Percentiles rank a stretch among this genome's conserved stretches.
Conservation (phyloP, 108 stramenopile genomes). For the Cyclotella baltica region DNA sequence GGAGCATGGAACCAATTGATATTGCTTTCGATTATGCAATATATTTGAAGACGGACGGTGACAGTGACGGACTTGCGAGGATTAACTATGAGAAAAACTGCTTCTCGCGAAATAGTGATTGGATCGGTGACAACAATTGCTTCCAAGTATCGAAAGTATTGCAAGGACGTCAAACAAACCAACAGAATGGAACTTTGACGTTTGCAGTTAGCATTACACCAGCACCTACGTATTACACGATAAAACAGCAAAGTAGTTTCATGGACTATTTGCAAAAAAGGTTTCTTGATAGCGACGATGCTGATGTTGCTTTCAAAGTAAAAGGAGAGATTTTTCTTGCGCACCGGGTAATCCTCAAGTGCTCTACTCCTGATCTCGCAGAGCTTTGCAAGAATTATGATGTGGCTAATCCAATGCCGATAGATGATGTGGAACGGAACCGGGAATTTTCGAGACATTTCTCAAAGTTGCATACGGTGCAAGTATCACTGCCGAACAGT, state of each 20-base stretch:
- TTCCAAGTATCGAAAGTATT: too few species aligned
- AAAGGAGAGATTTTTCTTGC: neutral
- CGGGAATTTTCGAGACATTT: neutral
- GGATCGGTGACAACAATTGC: too few species aligned
- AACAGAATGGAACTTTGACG: too few species aligned
- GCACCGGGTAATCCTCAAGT: constrained; percentile 1
- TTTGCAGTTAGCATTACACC: neutral
- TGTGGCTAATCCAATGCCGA: neutral
- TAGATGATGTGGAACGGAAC: constrained; percentile 3
- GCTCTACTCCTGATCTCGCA: constrained; percentile 4
- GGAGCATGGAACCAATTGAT: neutral
- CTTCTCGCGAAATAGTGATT: too few species aligned
- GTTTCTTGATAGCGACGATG: neutral
- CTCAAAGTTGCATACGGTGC: constrained; percentile 12
- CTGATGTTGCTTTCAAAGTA: constrained; percentile 7
- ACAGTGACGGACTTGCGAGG: too few species aligned
- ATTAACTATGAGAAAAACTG: too few species aligned
- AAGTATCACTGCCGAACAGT: neutral
- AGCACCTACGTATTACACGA: neutral
- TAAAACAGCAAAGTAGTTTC: neutral
- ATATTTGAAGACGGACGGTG: too few species aligned
- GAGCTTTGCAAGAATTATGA: neutral
- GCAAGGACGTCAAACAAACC: too few species aligned
- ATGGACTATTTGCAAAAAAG: neutral
- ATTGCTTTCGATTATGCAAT: neutral